These are phyloP conservation scores for Ophiostoma triangulosporum DNA, from an alignment of 2,329 filamentous ascomycete genomes.

Conservation along the genomic window DNA sequence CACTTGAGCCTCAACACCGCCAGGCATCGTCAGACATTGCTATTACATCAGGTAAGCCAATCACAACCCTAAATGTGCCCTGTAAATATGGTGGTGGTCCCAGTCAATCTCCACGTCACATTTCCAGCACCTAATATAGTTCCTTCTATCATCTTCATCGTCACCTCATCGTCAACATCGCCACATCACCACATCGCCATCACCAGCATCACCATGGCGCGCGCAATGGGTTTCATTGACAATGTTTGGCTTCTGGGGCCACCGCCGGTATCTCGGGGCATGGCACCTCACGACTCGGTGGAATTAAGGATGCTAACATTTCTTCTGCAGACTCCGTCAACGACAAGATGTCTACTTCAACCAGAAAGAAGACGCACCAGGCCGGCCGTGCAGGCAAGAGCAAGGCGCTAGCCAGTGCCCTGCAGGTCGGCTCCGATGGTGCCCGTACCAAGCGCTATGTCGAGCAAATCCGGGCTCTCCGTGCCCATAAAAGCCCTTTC, in stretches of 20 bases:
- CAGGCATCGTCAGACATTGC: no score
- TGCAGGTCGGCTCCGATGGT: constrained; percentile 20
- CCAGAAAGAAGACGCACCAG: no score
- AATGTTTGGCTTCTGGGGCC: background rate
- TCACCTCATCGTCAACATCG: background rate
- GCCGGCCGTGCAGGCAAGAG: background rate
- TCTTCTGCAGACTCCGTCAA: constrained; percentile 17
- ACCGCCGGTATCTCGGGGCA: background rate
- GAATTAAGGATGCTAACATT: background rate
- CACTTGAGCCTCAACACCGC: no score
- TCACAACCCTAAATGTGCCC: no score
- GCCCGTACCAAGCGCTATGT: constrained; percentile 13
- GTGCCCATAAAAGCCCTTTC: background rate
- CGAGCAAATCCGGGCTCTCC: no score
- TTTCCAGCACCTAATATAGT: no score
- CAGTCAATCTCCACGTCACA: no score
- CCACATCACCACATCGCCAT: background rate
- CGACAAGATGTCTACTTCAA: constrained; percentile 31
- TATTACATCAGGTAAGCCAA: no score
- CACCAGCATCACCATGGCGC: background rate
- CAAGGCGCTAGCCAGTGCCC: background rate
- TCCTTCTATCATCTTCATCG: background rate
- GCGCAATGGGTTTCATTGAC: background rate
- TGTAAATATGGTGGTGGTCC: no score
- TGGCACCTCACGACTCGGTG: background rate